Evolutionary conservation across 495 filamentous ascomycete species (phyloP).

Genomic region (Aspergillus taichungensis): DNA sequence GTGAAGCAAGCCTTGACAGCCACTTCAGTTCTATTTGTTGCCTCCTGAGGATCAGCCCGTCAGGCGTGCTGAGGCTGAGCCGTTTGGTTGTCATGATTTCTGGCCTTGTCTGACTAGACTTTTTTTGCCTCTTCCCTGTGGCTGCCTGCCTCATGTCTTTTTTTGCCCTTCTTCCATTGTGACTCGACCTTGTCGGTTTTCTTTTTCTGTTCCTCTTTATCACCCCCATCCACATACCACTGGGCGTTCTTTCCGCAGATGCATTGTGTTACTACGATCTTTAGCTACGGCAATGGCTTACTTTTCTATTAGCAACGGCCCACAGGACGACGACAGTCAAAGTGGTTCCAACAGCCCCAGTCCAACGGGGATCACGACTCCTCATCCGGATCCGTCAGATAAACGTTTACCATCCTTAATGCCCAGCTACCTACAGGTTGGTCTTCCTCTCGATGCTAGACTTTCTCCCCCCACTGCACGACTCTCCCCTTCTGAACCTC

Average conservation of each 20-base stretch:
- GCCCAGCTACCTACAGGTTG: slow-evolving; percentile 96
- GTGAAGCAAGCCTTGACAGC: slow-evolving; percentile 1
- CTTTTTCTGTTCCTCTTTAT: too few relatives aligned
- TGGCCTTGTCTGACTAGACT: too few relatives aligned
- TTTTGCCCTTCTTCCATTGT: too few relatives aligned
- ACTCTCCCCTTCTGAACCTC: slow-evolving; percentile 31
- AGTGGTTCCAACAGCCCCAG: slow-evolving; percentile 71
- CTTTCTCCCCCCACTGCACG: slow-evolving; percentile 44
- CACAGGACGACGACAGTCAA: slow-evolving; percentile 60
- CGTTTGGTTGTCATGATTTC: too few relatives aligned
- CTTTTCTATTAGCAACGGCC: slow-evolving; percentile 18
- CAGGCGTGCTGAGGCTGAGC: neutral
- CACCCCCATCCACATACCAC: too few relatives aligned
- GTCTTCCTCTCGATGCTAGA: slow-evolving; percentile 53
- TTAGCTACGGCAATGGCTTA: slow-evolving; percentile 15
- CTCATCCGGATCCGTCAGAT: slow-evolving; percentile 79
- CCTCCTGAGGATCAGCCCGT: slow-evolving; percentile 1
- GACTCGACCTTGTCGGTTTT: too few relatives aligned
- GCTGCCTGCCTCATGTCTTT: too few relatives aligned
- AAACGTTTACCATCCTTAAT: slow-evolving; percentile 85
- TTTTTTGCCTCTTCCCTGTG: too few relatives aligned
- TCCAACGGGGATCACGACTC: slow-evolving; percentile 77
- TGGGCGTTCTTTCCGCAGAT: neutral
- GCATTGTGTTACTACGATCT: neutral
- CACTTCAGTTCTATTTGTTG: slow-evolving; percentile 2